Conservation (phyloP, 805 yeast genomes). For the Cyberlindnera xishuangbannaensis region DNA sequence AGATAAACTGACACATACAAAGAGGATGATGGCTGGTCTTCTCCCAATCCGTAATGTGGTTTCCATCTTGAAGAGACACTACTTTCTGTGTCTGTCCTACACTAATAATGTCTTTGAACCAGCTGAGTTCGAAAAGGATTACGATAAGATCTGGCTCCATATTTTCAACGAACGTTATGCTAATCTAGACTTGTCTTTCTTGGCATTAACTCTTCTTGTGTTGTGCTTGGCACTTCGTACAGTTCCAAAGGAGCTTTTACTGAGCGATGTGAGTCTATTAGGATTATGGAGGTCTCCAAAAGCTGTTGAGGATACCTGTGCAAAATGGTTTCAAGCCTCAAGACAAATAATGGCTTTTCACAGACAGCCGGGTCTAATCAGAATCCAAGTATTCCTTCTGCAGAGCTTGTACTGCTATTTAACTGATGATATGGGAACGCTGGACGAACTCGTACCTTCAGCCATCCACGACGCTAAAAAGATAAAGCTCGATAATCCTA, state of each 20-base stretch:
- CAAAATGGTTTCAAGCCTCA: conserved; percentile 15
- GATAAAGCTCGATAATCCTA: conserved; percentile 5
- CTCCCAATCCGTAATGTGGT: conserved; percentile 11
- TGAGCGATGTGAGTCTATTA: conserved; percentile 6
- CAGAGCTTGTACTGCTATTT: conserved; percentile 7
- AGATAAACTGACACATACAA: conserved; percentile 5
- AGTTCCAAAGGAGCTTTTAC: conserved; percentile 9
- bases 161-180: conserved; percentile 4
- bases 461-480: conserved; percentile 8
- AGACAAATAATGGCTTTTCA: conserved; percentile 14
- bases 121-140: conserved; percentile 9
- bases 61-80: conserved; percentile 12
- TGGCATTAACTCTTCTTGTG: conserved; percentile 11
- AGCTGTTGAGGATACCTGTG: conserved; percentile 1
- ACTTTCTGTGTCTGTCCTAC: conserved; percentile 10
- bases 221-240: conserved; percentile 8
- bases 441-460: conserved; percentile 7
- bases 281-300: conserved; percentile 5
- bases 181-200: conserved; percentile 12
- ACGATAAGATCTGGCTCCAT: conserved; percentile 13
- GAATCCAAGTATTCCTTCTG: conserved; percentile 6
- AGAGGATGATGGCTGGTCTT: conserved; percentile 7
- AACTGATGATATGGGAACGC: conserved; percentile 2
- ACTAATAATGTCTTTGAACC: conserved; percentile 6
- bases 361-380: conserved; percentile 2